Evolutionary conservation across 768 basidiomycete genomes (phyloP).

Genomic region (Hydnum rufescens): DNA sequence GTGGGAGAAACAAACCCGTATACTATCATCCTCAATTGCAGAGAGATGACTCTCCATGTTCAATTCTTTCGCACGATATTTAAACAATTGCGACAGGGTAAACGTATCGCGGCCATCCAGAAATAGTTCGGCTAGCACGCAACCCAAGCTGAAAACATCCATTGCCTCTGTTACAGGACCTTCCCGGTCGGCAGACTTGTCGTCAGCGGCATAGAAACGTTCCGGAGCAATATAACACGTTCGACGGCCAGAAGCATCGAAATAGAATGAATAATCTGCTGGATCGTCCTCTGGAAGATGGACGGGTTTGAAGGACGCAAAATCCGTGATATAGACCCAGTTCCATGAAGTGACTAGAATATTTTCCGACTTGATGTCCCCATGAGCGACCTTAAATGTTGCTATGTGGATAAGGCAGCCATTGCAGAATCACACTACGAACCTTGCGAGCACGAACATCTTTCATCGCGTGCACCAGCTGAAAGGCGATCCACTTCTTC

Average conservation of each 20-base stretch:
- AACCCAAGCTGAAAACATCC: conserved; percentile 93
- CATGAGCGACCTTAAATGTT: conserved; percentile 54
- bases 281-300: conserved; percentile 92
- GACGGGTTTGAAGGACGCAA: conserved; percentile 85
- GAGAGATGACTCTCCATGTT: conserved; percentile 51
- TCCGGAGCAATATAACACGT: conserved; percentile 96
- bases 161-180: conserved; percentile 81
- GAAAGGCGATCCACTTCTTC: conserved; percentile 97
- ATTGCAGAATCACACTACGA: conserved; percentile 5
- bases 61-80: conserved; percentile 74
- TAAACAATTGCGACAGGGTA: conserved; percentile 85
- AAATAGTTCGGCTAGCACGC: conserved; percentile 90
- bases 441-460: conserved; percentile 58
- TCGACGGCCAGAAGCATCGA: conserved; percentile 81
- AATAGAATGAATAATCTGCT: conserved; percentile 93
- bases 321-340: conserved; percentile 88
- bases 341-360: conserved; percentile 93
- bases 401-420: neutral
- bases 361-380: conserved; percentile 96
- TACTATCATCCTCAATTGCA: conserved; percentile 58
- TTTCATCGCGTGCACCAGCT: conserved; percentile 66
- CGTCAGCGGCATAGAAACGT: conserved; percentile 66
- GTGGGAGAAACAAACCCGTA: conserved; percentile 32
- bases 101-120: conserved; percentile 86
- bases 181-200: conserved; percentile 44